Evolutionary conservation across 495 filamentous ascomycete species (phyloP), one percentile per base, ranked within the genome.

Genomic region (Aspergillus heteromorphus): DNA sequence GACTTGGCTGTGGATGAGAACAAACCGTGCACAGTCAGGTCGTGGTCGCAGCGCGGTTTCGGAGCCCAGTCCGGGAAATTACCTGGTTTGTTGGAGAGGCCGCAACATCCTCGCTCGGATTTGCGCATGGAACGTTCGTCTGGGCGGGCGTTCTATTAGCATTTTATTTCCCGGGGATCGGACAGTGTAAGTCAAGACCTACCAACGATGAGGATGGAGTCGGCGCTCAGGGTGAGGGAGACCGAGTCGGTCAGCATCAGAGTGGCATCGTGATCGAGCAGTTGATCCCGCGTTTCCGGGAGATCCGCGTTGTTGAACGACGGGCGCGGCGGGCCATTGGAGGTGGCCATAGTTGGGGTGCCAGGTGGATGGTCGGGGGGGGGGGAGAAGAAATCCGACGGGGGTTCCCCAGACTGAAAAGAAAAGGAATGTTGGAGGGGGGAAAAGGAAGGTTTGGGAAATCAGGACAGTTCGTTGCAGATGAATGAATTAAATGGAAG

Each of bases 161-260:
- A n/a, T n/a, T n/a, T n/a, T n/a, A n/a, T n/a, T n/a, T n/a, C n/a
- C n/a, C n/a, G n/a, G n/a, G n/a, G n/a, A n/a, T n/a, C n/a, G n/a
- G n/a, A n/a, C n/a, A n/a, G n/a, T 41, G 45, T 54, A 14, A 3
- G 53, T 36, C 18, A 19, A 34, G 18, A 61, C 70, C 51, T 75
- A 85, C 84, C 83, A n/a, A 83, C 66, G 10, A 88, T 73, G 52
- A 86, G 73, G 42, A 89, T 73, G 29, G 82, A 80, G 57, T 87
- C 83, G 0, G 78, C 81, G n/a, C 77, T 78, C 25, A 88, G 67
- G 8, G 81, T 85, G 53, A 88, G 65, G 2, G 81, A 82, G 14
- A 83, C 81, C 57, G 79, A 76, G 49, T 79, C 75, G 61, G 78
- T 84, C 30, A 85, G 76, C 19, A 72, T 66, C 49, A 86, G 65